Evolutionary conservation across 164 flowering plant genomes (phyloP), one percentile per base, ranked within the genome.

Genomic region (Saururus chinensis): DNA sequence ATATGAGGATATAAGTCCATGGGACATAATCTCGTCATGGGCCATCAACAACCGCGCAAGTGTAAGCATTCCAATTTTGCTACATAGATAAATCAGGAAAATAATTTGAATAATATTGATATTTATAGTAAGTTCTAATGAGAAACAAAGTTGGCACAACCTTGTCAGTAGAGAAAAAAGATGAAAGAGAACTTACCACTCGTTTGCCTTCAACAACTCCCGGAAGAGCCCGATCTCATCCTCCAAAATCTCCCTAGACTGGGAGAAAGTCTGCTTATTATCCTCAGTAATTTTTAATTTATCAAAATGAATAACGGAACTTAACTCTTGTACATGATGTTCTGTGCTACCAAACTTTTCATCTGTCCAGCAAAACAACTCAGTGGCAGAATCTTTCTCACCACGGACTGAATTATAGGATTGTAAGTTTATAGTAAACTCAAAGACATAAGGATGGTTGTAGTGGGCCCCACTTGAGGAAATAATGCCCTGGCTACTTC

Each of bases 21-120:
- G 62, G 53, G 74, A 64, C 60, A 73, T 48, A 67, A 87, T 64
- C 19, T 69, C 72, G 70, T 86, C 84, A 63, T 70, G 75, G 63
- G 87, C 89, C 68, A 69, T 75, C 77, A 89, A 71, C 59, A 92
- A 62, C 72, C 96, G 84, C 24, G 93, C 95, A 56, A 92, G 87
- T 65, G 93, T 86, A 67, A 89, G 93, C 83, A 82, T 92, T 61
- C 88, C 91, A 67, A 92, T 87, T 85, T 92, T 92, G 72, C 96
- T 92, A 60, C 75, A 75, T 53, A 21, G 21, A 30, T 22, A 56
- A 62, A 65, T 0, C 41, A 64, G 23, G 40, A 41, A 40, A 40
- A 53, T 42, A 19, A 59, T 30, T 57, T 35, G 55, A 49, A 48
- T 26, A 10, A n/a, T 1, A 52, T 20, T 51, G 52, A 58, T 40